Conservation (phyloP, 2,329 filamentous ascomycete species). For the Mollisia scopiformis region DNA sequence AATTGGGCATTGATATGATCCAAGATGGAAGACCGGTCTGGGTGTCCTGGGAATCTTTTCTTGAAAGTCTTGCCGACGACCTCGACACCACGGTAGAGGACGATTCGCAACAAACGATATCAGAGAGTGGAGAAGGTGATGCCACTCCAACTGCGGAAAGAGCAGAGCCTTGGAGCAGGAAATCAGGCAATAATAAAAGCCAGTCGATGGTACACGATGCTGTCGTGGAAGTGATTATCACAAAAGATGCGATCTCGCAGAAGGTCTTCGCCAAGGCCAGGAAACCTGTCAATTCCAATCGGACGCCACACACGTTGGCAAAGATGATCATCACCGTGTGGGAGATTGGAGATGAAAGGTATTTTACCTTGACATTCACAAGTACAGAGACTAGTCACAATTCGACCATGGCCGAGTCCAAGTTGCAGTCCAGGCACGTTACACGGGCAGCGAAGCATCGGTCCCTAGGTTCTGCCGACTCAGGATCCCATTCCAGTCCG, state of each 20-base stretch:
- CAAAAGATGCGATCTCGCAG: slow-evolving; percentile 36
- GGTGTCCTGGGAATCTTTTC: slow-evolving; percentile 61
- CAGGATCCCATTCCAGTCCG: slow-evolving; percentile 28
- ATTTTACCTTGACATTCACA: slow-evolving; percentile 77
- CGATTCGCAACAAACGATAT: background rate
- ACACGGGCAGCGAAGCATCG: slow-evolving; percentile 14
- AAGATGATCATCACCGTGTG: slow-evolving; percentile 80
- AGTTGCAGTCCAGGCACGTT: slow-evolving; percentile 24
- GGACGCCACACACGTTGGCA: slow-evolving; percentile 54
- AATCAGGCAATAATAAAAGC: slow-evolving; percentile 25
- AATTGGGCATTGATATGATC: slow-evolving; percentile 74
- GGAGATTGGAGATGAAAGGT: slow-evolving; percentile 68
- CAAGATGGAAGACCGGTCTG: slow-evolving; percentile 66
- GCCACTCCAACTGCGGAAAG: slow-evolving; percentile 41
- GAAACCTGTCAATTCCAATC: background rate
- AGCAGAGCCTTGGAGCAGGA: slow-evolving; percentile 19
- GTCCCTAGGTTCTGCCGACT: slow-evolving; percentile 8
- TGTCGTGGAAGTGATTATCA: slow-evolving; percentile 69
- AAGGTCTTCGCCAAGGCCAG: slow-evolving; percentile 11
- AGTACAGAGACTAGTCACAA: slow-evolving; percentile 49
- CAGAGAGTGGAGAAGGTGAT: slow-evolving; percentile 26
- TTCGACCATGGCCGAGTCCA: slow-evolving; percentile 33
- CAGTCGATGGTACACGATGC: slow-evolving; percentile 57
- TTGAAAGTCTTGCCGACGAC: slow-evolving; percentile 51
- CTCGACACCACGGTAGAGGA: slow-evolving; percentile 15